Conservation (phyloP, 2,329 filamentous ascomycete genomes). For the Ophiobolus disseminans region DNA sequence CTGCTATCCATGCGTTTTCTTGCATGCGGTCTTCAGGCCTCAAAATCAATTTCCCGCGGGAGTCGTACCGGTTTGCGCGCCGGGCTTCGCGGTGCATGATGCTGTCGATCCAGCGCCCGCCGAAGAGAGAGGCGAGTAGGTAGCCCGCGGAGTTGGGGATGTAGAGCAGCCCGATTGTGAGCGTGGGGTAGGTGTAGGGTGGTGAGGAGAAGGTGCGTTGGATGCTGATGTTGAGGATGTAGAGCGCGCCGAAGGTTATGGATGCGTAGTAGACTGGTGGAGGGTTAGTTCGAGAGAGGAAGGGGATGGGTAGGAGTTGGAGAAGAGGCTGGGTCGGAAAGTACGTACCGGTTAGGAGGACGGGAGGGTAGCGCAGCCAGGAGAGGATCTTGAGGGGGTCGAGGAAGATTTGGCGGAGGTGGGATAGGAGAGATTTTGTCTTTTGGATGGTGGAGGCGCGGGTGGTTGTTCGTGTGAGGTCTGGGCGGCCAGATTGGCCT, state of each 20-base stretch:
- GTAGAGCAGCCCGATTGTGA: conserved; percentile 49
- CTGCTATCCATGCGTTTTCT: conserved; percentile 51
- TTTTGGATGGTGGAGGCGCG: conserved; percentile 43
- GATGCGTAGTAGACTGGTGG: conserved; percentile 51
- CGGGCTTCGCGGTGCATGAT: conserved; percentile 51
- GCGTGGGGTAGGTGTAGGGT: conserved; percentile 46
- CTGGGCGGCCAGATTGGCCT: conserved; percentile 6
- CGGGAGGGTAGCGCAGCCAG: conserved; percentile 49
- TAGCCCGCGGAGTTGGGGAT: conserved; percentile 49
- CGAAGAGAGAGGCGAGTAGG: conserved; percentile 43
- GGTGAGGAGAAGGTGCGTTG: conserved; percentile 42
- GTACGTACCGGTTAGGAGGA: conserved; percentile 47
- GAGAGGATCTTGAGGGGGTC: conserved; percentile 49
- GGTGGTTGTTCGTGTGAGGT: conserved; percentile 39
- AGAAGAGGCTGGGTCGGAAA: too few species aligned
- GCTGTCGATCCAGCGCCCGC: conserved; percentile 50
- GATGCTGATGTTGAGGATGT: conserved; percentile 51
- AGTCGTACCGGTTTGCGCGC: conserved; percentile 47
- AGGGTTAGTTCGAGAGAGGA: too few species aligned
- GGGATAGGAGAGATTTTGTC: conserved; percentile 36
- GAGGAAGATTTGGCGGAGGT: conserved; percentile 47
- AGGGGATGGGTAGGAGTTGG: too few species aligned
- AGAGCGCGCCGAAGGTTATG: conserved; percentile 49
- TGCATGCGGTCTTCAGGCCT: conserved; percentile 50
- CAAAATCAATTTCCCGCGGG: conserved; percentile 44